These are phyloP conservation scores for Nakaseomyces nivariensis DNA, from an alignment of 1,139 yeast genomes.

Conservation along the genomic window DNA sequence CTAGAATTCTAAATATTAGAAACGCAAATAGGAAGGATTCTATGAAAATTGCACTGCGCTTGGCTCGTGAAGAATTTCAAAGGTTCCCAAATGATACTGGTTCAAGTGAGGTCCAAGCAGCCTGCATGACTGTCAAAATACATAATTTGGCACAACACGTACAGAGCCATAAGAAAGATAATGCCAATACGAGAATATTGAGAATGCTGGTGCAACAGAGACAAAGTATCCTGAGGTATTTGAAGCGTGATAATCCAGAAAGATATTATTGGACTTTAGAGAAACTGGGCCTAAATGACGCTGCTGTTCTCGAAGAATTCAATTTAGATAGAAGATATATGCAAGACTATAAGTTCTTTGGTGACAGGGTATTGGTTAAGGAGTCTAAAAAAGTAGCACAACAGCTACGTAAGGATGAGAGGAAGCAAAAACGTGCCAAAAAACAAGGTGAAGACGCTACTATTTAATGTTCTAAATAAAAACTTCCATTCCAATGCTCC, in stretches of 20 bases:
- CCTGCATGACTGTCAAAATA: conserved; percentile 71
- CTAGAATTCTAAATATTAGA: conserved; percentile 63
- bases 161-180: conserved; percentile 64
- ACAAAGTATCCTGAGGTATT: conserved; percentile 70
- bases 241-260: conserved; percentile 70
- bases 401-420: conserved; percentile 34
- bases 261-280: conserved; percentile 78
- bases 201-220: conserved; percentile 83
- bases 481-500: too few relatives aligned
- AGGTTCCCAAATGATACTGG: conserved; percentile 88
- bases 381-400: conserved; percentile 37
- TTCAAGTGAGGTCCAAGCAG: conserved; percentile 93
- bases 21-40: conserved; percentile 57
- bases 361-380: conserved; percentile 39
- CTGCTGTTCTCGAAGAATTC: conserved; percentile 68
- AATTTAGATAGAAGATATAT: conserved; percentile 75
- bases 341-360: conserved; percentile 81
- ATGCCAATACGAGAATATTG: conserved; percentile 54
- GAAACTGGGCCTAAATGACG: conserved; percentile 80
- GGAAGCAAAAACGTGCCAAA: conserved; percentile 30
- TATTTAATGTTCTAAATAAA: not conserved
- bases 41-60: conserved; percentile 45
- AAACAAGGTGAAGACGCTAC: not conserved
- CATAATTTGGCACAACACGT: conserved; percentile 71
- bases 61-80: conserved; percentile 72